Base-by-base conservation (phyloP, 2,329 filamentous ascomycete genomes). In the Cladosporium sp. region DNA sequence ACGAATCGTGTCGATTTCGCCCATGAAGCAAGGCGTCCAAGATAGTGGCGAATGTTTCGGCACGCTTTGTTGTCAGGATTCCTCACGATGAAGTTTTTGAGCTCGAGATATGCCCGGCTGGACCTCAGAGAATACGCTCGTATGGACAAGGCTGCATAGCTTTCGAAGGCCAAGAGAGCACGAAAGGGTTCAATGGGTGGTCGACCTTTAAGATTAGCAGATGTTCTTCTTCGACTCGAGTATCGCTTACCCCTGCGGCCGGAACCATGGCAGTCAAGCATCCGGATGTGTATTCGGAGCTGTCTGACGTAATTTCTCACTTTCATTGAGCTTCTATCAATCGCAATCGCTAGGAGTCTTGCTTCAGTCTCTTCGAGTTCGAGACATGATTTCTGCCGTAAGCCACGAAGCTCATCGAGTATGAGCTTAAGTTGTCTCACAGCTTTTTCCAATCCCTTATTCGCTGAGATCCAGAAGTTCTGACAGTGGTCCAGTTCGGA, bases 221-320 rank as follows among this genome's bases (percentile, higher is more conserved):
- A n/a, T n/a, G n/a, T n/a, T n/a, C n/a, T n/a, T n/a, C n/a, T n/a
- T n/a, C n/a, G n/a, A n/a, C n/a, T n/a, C n/a, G n/a, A n/a, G n/a
- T n/a, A n/a, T n/a, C n/a, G 11, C 29, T 32, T 32, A 32, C 29
- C n/a, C n/a, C 29, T n/a, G 11, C 29, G 29, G 29, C n/a, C n/a
- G 29, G 11, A 7, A 30, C 12, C 7, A 7, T 30, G 27, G 29
- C n/a, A 12, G 29, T n/a, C 11, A 32, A n/a, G 29, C 29, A 32
- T 32, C 29, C 11, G 29, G 29, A 40, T 19, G 38, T 40, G 38
- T 22, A n/a, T 12, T 22, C 19, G n/a, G 18, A 40, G 20, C 20
- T 40, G 18, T 18, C 18, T 40, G n/a, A 22, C 18, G 38, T 40
- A 40, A 22, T 40, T 40, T 40, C 38, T 40, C 38, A 40, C 38